Evolutionary conservation across 352 stramenopile genomes (phyloP), one percentile per base, ranked within the genome.

Genomic region (Phytophthora fragariae): DNA sequence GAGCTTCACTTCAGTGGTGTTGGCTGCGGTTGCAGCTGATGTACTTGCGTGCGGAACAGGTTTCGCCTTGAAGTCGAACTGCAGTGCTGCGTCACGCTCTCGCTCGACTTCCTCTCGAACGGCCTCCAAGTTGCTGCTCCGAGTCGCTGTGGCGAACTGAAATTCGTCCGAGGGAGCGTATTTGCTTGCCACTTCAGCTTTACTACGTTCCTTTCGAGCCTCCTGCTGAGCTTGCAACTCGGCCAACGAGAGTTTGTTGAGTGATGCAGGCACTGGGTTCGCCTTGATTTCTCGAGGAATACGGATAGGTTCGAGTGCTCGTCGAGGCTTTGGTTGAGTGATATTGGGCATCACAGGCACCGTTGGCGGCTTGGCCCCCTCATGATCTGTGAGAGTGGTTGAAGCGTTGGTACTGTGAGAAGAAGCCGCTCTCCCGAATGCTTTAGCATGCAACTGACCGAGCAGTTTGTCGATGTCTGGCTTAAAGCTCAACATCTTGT

Each of bases 271-370:
- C 1, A 95, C 79, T 0, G 88, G 86, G 15, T 83, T 91, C 1
- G 88, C 84, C 49, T 93, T 94, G 10, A 94, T 69, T 59, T 94
- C 79, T 31, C 93, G 85, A 15, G 83, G 77, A 57, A 98, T 97
- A 7, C 81, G 83, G 27, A 93, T 86, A 4, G 92, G 92, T 53
- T 97, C 91, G 2, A 84, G 73, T 1, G 87, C 81, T 55, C 83
- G 70, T 7, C 86, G 75, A 24, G 91, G 90, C 47, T 85, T 89
- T 14, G 91, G 92, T 59, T 94, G 88, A 6, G 91, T 98, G 39
- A 98, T 88, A 11, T 97, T 98, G 8, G 92, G 92, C 0, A 85
- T 88, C 2, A 92, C 59, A 0, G 90, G 90, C 1, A 97, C 78
- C 0, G 92, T 97, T 5, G 68, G 53, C 17, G 80, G 62, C 46